phyloP scores from a whole-genome alignment of 2,329 filamentous ascomycete genomes.

The Boeremia exigua region DNA sequence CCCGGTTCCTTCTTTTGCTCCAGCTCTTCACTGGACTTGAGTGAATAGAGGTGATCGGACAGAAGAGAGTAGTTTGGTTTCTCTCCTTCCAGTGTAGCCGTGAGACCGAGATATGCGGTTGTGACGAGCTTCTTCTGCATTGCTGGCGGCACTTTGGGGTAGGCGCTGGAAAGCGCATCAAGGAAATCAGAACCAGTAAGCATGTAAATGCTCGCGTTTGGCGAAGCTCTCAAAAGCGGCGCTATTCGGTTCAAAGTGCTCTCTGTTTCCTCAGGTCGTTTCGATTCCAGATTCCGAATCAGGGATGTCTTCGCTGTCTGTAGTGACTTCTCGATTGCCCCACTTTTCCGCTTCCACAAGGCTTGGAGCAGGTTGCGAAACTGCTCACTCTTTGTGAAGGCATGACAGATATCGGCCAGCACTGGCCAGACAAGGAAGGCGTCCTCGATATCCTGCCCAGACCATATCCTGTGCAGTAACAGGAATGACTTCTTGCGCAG shows the following conservation, averaged over 20 bases:
- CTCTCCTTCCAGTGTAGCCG: conserved; percentile 70
- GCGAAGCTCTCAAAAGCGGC: conserved; percentile 67
- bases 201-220: conserved; percentile 65
- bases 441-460: conserved; percentile 53
- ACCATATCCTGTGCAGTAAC: conserved; percentile 65
- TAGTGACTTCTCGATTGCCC: conserved; percentile 61
- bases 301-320: conserved; percentile 67
- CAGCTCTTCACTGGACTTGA: conserved; percentile 74
- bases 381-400: conserved; percentile 69
- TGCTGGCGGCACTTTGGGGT: conserved; percentile 65
- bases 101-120: conserved; percentile 75
- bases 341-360: conserved; percentile 61
- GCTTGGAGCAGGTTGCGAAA: conserved; percentile 56
- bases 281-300: conserved; percentile 67
- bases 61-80: conserved; percentile 76
- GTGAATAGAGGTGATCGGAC: conserved; percentile 80
- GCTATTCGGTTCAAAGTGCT: conserved; percentile 64
- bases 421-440: conserved; percentile 69
- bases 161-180: conserved; percentile 74
- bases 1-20: conserved; percentile 54
- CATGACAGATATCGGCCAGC: conserved; percentile 69
- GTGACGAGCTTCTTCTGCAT: conserved; percentile 73
- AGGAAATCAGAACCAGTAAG: conserved; percentile 87
- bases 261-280: conserved; percentile 64
- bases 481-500: conserved; percentile 71